Evolutionary conservation across 345 rosid species (phyloP).

Genomic region (Theobroma cacao): DNA sequence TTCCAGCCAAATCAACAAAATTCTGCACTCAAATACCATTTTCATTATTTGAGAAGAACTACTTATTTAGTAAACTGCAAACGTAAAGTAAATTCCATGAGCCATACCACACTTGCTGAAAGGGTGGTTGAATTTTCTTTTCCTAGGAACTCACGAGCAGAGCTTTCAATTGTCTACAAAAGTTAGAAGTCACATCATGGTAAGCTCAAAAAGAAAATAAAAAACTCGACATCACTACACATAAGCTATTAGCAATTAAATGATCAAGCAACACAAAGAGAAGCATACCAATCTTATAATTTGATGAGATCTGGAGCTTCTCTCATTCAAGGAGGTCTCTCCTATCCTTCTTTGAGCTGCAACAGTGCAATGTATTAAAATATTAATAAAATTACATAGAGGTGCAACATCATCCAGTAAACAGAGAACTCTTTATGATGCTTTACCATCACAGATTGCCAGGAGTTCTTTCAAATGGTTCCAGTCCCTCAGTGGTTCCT

Average conservation of each 20-base stretch:
- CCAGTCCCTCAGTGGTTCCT: conserved; percentile 83
- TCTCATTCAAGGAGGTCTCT: conserved; percentile 88
- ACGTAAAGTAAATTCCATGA: conserved; percentile 8
- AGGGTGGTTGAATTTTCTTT: conserved; percentile 89
- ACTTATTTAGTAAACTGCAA: background rate
- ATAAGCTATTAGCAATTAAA: conserved; percentile 1
- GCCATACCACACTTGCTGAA: conserved; percentile 85
- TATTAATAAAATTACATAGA: conserved; percentile 9
- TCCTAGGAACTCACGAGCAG: conserved; percentile 92
- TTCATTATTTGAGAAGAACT: background rate
- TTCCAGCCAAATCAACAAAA: conserved; percentile 95
- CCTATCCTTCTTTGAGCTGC: conserved; percentile 92
- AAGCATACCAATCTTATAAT: conserved; percentile 79
- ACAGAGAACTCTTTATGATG: conserved; percentile 6
- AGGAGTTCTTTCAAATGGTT: conserved; percentile 84
- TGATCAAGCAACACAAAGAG: conserved; percentile 16
- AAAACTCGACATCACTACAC: background rate
- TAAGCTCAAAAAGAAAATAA: background rate
- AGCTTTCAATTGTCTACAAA: conserved; percentile 84
- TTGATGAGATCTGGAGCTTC: conserved; percentile 99
- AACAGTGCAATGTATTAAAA: conserved; percentile 13
- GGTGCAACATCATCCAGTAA: conserved; percentile 13
- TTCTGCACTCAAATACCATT: conserved; percentile 48
- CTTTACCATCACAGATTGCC: conserved; percentile 83
- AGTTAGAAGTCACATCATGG: conserved; percentile 8